A percentile compares a stretch with the other conserved stretches of the same genome.
Evolutionary conservation across 1,284 basidiomycete species (phyloP).

Genomic region (Takashimella tepidaria): DNA sequence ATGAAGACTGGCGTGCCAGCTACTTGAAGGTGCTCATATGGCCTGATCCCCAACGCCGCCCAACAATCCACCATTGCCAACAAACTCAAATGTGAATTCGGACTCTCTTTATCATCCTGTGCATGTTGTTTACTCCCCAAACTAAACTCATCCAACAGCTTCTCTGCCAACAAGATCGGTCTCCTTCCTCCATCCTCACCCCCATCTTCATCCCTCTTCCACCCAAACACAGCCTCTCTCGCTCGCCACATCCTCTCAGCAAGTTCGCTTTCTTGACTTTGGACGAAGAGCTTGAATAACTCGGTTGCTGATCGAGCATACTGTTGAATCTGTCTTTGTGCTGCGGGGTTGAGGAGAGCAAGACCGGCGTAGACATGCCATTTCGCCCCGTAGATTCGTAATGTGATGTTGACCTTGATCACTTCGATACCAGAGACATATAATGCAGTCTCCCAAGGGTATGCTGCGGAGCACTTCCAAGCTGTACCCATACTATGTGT

Average conservation of each 20-base stretch:
- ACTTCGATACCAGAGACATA: slow-evolving; percentile 99
- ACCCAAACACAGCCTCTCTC: slow-evolving; percentile 71
- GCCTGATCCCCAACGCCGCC: slow-evolving; percentile 80
- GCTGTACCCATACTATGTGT: slow-evolving; percentile 97
- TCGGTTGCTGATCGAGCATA: slow-evolving; percentile 80
- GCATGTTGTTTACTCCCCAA: slow-evolving; percentile 55
- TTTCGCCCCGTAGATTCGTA: slow-evolving; percentile 93
- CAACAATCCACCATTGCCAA: slow-evolving; percentile 99
- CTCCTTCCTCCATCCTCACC: slow-evolving; percentile 43
- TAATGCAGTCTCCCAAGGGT: slow-evolving; percentile 89
- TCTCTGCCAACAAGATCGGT: slow-evolving; percentile 81
- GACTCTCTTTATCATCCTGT: slow-evolving; percentile 15
- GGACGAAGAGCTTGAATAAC: slow-evolving; percentile 93
- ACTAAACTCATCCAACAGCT: slow-evolving; percentile 83
- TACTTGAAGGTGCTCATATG: slow-evolving; percentile 84
- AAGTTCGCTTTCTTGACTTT: slow-evolving; percentile 64
- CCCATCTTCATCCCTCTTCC: slow-evolving; percentile 33
- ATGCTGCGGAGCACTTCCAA: slow-evolving; percentile 71
- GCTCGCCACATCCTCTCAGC: slow-evolving; percentile 70
- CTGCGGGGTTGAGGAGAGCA: slow-evolving; percentile 93
- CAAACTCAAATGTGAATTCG: slow-evolving; percentile 90
- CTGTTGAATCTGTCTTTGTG: slow-evolving; percentile 81
- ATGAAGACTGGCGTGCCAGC: slow-evolving; percentile 96
- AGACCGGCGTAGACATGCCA: slow-evolving; percentile 99
- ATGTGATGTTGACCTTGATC: slow-evolving; percentile 94